Evolutionary conservation across 2,329 filamentous ascomycete genomes (phyloP).

Genomic region (Fusarium gaditjirri): DNA sequence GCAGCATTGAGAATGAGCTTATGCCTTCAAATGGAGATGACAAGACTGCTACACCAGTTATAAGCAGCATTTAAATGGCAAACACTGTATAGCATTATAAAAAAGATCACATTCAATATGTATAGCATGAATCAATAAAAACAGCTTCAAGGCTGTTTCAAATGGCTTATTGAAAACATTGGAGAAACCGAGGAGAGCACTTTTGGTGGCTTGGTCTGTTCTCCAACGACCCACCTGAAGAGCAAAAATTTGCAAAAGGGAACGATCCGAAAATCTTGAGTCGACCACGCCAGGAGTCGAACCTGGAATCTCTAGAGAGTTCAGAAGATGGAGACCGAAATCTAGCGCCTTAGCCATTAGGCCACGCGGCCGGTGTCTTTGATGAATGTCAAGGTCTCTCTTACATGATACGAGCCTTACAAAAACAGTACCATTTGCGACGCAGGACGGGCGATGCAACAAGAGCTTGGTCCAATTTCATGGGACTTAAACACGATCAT

Average conservation of each 20-base stretch:
- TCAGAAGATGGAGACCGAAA: slow-evolving; percentile 25
- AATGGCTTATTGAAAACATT: background rate
- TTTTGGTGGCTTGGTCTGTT: background rate
- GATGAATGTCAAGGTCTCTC: too few relatives aligned
- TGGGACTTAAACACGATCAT: too few relatives aligned
- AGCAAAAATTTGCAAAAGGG: background rate
- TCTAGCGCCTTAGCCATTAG: slow-evolving; percentile 36
- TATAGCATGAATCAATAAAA: accelerated
- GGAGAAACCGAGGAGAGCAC: background rate
- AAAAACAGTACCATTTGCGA: too few relatives aligned
- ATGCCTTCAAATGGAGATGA: accelerated
- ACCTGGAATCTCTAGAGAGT: slow-evolving; percentile 35
- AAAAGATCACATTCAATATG: accelerated
- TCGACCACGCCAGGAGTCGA: slow-evolving; percentile 34
- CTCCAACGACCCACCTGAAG: accelerated
- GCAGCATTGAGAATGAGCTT: background rate
- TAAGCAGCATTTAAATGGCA: background rate
- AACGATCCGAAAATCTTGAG: background rate
- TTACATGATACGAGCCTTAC: too few relatives aligned
- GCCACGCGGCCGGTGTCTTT: slow-evolving; percentile 20
- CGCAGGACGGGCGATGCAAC: too few relatives aligned
- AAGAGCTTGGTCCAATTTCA: too few relatives aligned
- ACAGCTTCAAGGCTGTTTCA: accelerated
- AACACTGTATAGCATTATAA: too few relatives aligned
- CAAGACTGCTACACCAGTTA: background rate